These are phyloP conservation scores for Epicoccum nigrum DNA, from an alignment of 2,329 filamentous ascomycete species.

Conservation along the genomic window DNA sequence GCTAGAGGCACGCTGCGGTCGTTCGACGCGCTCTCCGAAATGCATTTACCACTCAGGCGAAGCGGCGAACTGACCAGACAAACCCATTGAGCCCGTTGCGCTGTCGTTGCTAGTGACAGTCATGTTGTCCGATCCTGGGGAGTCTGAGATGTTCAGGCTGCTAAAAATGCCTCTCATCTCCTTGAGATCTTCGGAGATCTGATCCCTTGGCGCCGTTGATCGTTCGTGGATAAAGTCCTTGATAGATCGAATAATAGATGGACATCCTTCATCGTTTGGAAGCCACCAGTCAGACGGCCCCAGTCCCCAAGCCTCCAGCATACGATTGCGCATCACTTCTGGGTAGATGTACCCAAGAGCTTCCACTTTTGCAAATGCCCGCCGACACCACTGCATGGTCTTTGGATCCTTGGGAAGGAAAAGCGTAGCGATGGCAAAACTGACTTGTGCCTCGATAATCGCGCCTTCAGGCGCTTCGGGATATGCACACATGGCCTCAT, in stretches of 20 bases:
- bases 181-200: conserved; percentile 67
- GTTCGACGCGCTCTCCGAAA: neutral
- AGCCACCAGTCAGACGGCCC: conserved; percentile 87
- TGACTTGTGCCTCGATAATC: conserved; percentile 75
- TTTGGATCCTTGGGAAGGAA: conserved; percentile 78
- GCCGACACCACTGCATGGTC: conserved; percentile 79
- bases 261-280: conserved; percentile 78
- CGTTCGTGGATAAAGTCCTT: conserved; percentile 82
- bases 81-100: conserved; percentile 1
- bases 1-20: neutral
- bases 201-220: conserved; percentile 58
- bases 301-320: conserved; percentile 77
- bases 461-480: conserved; percentile 72
- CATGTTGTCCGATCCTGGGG: conserved; percentile 37
- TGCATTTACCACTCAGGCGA: conserved; percentile 12
- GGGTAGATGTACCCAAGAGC: conserved; percentile 86
- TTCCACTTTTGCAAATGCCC: conserved; percentile 80
- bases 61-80: neutral
- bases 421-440: conserved; percentile 75
- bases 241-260: conserved; percentile 74
- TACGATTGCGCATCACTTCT: conserved; percentile 71
- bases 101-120: conserved; percentile 34
- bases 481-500: conserved; percentile 78
- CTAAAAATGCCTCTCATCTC: conserved; percentile 75
- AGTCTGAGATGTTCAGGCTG: conserved; percentile 47